These are phyloP conservation scores for Fusarium protoensiforme DNA, from an alignment of 2,329 filamentous ascomycete genomes.

Conservation along the genomic window DNA sequence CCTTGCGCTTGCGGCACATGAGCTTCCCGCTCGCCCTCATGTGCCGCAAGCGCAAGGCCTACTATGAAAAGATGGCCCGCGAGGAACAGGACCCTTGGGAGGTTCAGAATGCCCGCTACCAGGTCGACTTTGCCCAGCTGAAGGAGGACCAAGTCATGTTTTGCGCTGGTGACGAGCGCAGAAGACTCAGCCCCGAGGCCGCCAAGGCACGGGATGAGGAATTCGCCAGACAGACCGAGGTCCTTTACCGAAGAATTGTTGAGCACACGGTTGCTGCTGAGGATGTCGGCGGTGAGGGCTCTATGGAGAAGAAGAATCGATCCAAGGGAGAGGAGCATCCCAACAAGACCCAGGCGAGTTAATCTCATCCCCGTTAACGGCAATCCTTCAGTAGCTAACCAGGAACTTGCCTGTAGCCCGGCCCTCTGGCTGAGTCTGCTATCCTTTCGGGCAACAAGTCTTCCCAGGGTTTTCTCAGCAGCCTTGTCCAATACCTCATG, in stretches of 20 bases:
- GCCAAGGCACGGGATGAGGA: not conserved
- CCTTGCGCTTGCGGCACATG: slow-evolving; percentile 28
- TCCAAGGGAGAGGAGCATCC: not conserved
- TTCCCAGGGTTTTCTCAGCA: no score
- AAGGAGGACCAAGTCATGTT: not conserved
- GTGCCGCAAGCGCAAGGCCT: not conserved
- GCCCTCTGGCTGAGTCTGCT: not conserved
- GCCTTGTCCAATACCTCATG: no score
- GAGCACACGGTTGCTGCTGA: no score
- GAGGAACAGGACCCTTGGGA: not conserved
- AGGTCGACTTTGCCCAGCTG: not conserved
- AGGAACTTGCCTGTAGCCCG: not conserved
- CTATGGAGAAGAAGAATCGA: not conserved
- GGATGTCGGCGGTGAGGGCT: no score
- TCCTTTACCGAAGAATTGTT: not conserved
- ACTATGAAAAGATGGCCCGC: not conserved
- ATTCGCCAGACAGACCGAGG: not conserved
- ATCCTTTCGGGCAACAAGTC: not conserved
- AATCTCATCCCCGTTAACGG: not conserved
- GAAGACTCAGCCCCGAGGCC: not conserved
- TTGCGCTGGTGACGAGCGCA: not conserved
- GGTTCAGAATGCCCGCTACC: not conserved
- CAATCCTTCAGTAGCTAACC: not conserved
- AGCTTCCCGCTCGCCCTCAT: not conserved
- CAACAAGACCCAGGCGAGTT: not conserved